These are phyloP conservation scores for Candida easanensis DNA, from an alignment of 805 yeast species.

Conservation along the genomic window DNA sequence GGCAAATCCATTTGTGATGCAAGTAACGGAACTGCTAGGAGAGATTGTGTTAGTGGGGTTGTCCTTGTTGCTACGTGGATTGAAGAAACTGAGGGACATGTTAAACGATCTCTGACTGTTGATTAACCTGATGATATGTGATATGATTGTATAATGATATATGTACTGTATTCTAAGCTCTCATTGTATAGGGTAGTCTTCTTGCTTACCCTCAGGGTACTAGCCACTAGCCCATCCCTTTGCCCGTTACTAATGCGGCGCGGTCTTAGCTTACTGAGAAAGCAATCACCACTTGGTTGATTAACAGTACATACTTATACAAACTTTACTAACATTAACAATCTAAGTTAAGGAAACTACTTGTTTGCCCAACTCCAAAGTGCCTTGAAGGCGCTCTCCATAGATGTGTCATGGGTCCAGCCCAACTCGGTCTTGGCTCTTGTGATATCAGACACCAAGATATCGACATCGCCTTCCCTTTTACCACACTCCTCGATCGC, in stretches of 20 bases:
- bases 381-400: conserved; percentile 66
- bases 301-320: no score
- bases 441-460: conserved; percentile 68
- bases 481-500: conserved; percentile 66
- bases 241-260: no score
- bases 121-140: neutral
- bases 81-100: conserved; percentile 4
- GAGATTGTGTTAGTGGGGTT: conserved; percentile 13
- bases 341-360: neutral
- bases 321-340: neutral
- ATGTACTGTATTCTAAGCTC: no score
- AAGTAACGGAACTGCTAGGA: conserved; percentile 5
- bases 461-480: conserved; percentile 73
- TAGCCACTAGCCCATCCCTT: no score
- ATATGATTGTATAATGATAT: no score
- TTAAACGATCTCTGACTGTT: no score
- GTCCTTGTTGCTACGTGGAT: conserved; percentile 5
- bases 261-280: no score
- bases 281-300: no score
- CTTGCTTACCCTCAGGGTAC: no score
- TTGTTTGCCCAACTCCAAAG: conserved; percentile 71
- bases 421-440: conserved; percentile 64
- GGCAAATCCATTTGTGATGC: conserved; percentile 5
- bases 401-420: conserved; percentile 56
- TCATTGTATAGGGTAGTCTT: no score